phyloP scores from a whole-genome alignment of 805 yeast species.

The Candida peoriensis region DNA sequence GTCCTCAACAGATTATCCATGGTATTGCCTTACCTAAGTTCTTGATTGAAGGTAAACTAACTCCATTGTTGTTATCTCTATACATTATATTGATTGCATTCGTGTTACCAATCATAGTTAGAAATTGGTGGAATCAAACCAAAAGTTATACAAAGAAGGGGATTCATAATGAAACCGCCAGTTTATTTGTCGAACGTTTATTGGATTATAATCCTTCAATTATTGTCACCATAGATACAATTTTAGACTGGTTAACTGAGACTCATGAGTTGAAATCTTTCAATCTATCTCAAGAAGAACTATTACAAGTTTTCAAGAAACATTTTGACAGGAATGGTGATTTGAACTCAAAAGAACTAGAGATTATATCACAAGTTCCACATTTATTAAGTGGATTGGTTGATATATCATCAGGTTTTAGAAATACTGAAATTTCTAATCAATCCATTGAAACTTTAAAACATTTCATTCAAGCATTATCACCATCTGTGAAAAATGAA shows the following conservation, averaged over 20 bases:
- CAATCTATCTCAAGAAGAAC: slow-evolving; percentile 39
- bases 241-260: slow-evolving; percentile 54
- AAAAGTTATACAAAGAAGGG: slow-evolving; percentile 79
- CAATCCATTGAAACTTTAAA: slow-evolving; percentile 64
- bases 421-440: slow-evolving; percentile 60
- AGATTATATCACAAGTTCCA: slow-evolving; percentile 60
- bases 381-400: slow-evolving; percentile 63
- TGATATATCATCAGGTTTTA: slow-evolving; percentile 78
- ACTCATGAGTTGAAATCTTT: slow-evolving; percentile 60
- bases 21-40: slow-evolving; percentile 95
- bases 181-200: slow-evolving; percentile 62
- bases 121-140: slow-evolving; percentile 86
- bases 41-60: slow-evolving; percentile 76
- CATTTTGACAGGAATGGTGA: slow-evolving; percentile 51
- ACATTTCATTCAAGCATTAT: slow-evolving; percentile 71
- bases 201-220: slow-evolving; percentile 73
- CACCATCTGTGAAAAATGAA: slow-evolving; percentile 50
- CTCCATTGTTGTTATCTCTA: slow-evolving; percentile 55
- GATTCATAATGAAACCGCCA: slow-evolving; percentile 79
- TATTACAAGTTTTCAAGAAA: slow-evolving; percentile 46
- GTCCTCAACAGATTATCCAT: slow-evolving; percentile 83
- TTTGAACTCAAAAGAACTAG: slow-evolving; percentile 35
- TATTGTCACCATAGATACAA: slow-evolving; percentile 47
- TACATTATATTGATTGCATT: slow-evolving; percentile 74
- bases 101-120: slow-evolving; percentile 74